Evolutionary conservation across 805 yeast species (phyloP).

Genomic region (Saccharomycopsis javanensis): DNA sequence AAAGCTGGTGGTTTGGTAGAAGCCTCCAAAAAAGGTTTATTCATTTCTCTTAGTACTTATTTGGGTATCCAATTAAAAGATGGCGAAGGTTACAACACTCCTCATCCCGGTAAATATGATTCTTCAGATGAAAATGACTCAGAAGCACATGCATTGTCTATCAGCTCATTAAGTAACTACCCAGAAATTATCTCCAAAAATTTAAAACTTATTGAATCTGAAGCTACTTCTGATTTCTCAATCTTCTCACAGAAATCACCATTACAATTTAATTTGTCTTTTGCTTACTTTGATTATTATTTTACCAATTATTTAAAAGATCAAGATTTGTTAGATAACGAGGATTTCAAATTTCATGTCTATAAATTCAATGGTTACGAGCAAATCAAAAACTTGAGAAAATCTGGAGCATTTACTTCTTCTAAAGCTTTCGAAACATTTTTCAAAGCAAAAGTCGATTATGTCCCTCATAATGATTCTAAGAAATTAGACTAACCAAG

Average conservation of each 20-base stretch:
- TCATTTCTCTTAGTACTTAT: constrained; percentile 41
- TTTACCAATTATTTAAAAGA: constrained; percentile 11
- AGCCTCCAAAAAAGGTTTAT: constrained; percentile 67
- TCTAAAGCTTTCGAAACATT: not conserved
- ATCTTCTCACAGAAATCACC: not conserved
- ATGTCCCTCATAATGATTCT: not conserved
- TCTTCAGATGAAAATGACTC: not conserved
- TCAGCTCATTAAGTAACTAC: constrained; percentile 30
- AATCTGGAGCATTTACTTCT: constrained; percentile 35
- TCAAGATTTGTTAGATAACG: constrained; percentile 35
- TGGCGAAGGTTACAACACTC: constrained; percentile 81
- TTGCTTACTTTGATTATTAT: constrained; percentile 38
- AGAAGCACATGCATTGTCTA: constrained; percentile 7
- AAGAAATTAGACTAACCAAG: not conserved
- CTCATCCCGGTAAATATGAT: constrained; percentile 30
- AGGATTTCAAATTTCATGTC: constrained; percentile 28
- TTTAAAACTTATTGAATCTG: not conserved
- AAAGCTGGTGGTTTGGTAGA: constrained; percentile 65
- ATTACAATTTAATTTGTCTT: constrained; percentile 42
- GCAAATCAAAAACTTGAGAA: constrained; percentile 53
- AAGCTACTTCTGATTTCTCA: not conserved
- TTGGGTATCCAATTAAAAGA: constrained; percentile 54
- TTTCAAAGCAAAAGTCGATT: not conserved
- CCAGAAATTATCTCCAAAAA: constrained; percentile 6
- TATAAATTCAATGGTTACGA: constrained; percentile 29